Evolutionary conservation across 352 stramenopile genomes (phyloP).

Genomic region (Blastocystis hominis): DNA sequence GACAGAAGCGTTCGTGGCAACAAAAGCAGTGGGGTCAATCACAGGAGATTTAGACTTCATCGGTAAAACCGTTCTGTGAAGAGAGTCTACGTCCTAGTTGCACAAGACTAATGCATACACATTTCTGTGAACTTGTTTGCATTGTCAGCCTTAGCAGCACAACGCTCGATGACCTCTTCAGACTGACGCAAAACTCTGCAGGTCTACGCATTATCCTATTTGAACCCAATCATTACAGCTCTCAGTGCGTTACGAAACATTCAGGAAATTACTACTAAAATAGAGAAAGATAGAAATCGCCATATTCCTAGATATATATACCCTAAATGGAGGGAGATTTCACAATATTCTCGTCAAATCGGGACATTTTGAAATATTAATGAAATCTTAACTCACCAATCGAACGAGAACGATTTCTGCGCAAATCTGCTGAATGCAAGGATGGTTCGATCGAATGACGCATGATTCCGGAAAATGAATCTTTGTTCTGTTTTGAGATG

Average conservation of each 20-base stretch:
- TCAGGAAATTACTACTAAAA: background rate
- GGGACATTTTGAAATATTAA: background rate
- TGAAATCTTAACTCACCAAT: background rate
- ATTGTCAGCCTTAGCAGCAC: slow-evolving; percentile 4
- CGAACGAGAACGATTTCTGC: background rate
- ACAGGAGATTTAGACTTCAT: slow-evolving; percentile 75
- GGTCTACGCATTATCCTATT: background rate
- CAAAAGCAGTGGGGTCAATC: slow-evolving; percentile 51
- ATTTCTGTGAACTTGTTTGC: slow-evolving; percentile 39
- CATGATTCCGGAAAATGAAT: too few species aligned
- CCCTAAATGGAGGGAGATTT: background rate
- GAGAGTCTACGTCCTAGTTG: slow-evolving; percentile 9
- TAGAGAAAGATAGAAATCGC: background rate
- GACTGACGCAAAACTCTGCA: slow-evolving; percentile 49
- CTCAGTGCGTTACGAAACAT: slow-evolving; percentile 55
- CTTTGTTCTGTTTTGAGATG: too few species aligned
- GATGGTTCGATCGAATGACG: too few species aligned
- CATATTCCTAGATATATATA: background rate
- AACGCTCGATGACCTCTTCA: slow-evolving; percentile 45
- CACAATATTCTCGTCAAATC: background rate
- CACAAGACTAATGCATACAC: background rate
- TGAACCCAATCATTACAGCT: background rate
- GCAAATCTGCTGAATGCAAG: background rate
- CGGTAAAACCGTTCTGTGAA: slow-evolving; percentile 79
- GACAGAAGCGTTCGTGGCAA: slow-evolving; percentile 55